Evolutionary conservation across 2,329 filamentous ascomycete genomes (phyloP).

Genomic region (Aspergillus pseudotamarii): DNA sequence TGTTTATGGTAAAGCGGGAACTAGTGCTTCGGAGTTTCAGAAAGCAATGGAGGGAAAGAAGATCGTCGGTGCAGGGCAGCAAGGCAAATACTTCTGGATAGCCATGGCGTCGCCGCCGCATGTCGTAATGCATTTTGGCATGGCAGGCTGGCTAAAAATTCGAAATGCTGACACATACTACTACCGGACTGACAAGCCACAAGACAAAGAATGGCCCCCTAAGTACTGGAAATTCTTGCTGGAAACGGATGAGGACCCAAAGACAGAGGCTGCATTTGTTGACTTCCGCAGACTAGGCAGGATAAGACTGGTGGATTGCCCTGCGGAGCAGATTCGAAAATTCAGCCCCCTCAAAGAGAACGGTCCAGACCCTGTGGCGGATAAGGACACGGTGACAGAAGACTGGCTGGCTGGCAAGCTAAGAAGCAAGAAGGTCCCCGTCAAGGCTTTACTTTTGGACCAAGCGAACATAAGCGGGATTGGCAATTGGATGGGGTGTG

Average conservation of each 20-base stretch:
- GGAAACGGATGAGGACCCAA: conserved; percentile 63
- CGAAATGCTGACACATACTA: conserved; percentile 75
- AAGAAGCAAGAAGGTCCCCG: conserved; percentile 74
- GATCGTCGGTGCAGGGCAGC: conserved; percentile 71
- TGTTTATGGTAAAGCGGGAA: conserved; percentile 89
- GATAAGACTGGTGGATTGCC: conserved; percentile 79
- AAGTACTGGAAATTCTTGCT: conserved; percentile 86
- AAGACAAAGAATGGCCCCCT: conserved; percentile 77
- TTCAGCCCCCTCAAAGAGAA: conserved; percentile 83
- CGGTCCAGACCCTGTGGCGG: conserved; percentile 87
- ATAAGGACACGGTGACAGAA: conserved; percentile 74
- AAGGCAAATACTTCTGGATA: conserved; percentile 97
- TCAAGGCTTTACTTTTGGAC: conserved; percentile 87
- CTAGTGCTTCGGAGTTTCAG: conserved; percentile 73
- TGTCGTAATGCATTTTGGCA: conserved; percentile 83
- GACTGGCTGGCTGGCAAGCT: conserved; percentile 74
- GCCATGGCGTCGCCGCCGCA: conserved; percentile 79
- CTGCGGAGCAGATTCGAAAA: conserved; percentile 73
- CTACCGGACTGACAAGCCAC: conserved; percentile 67
- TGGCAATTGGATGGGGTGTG: conserved; percentile 89
- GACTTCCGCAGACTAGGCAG: conserved; percentile 79
- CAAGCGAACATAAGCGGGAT: conserved; percentile 89
- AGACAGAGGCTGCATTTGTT: conserved; percentile 74
- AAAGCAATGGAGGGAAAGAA: conserved; percentile 74
- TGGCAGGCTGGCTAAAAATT: conserved; percentile 85